Base-by-base conservation (phyloP, 139 green algal genomes). In the Pseudopediastrum boryanum region DNA sequence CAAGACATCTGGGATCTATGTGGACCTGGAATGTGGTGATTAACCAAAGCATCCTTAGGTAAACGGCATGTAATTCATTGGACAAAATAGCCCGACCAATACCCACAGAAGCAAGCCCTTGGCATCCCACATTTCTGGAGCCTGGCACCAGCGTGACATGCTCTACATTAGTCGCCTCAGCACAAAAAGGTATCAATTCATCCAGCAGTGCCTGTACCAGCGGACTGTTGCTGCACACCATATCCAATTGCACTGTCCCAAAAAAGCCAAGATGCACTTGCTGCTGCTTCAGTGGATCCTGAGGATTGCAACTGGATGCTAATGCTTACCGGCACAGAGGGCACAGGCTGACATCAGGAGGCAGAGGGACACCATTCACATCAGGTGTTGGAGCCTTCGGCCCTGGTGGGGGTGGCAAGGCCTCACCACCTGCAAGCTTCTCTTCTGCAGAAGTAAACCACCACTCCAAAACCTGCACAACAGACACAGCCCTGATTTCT, bases 361-460 rank as follows among this genome's bases (percentile, higher is more conserved):
- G 94, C 29, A 98, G 86, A 1, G 73, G 38, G 4, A 96, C 56
- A 1, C 94, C 93, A 4, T 79, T 68, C 5, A 71, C 70, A 25
- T 85, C 52, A 1, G 88, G 86, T 27, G 48, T 68, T 1, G 90
- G 90, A 4, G 90, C 85, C 6, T 90, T 85, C 16, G 92, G 92
- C 31, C 87, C 82, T 5, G 87, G 87, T 9, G 86, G 87, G 10
- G 83, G 77, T 10, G 91, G 84, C 70, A 94, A 78, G 4, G 81
- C 78, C 43, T 88, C 83, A 2, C 71, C 56, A 0, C 63, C 59
- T 0, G 85, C 81, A 58, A 98, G 74, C 31, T 82, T 69, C 43
- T 91, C 85, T 79, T 98, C 94, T 6, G 85, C 94, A 12, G 92
- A 92, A 3, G 83, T 92, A 79, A 95, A 98, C 94, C 94, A 98